phyloP scores from a whole-genome alignment of 2,329 filamentous ascomycete genomes.

The Phialophora tarda region DNA sequence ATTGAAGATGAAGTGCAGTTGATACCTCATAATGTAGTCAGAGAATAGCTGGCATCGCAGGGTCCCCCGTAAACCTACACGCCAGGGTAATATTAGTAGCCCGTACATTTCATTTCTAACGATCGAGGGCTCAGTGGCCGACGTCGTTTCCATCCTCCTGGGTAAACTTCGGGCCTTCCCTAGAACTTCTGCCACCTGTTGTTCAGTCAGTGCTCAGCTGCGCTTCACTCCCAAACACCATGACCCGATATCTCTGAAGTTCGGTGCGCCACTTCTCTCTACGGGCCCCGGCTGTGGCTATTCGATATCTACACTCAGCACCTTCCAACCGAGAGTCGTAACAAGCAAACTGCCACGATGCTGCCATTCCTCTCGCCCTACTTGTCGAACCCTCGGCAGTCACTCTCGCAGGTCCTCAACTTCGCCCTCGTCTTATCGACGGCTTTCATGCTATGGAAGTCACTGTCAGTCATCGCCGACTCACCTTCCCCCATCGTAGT shows the following conservation, averaged over 20 bases:
- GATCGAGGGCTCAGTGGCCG: not conserved
- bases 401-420: slow-evolving; percentile 81
- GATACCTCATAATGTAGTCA: not conserved
- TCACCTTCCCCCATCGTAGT: slow-evolving; percentile 73
- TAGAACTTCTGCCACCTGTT: slow-evolving; percentile 17
- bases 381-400: slow-evolving; percentile 73
- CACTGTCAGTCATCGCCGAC: slow-evolving; percentile 77
- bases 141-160: not conserved
- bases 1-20: not conserved
- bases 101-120: not conserved
- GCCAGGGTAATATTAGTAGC: not conserved
- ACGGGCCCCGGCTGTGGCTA: not conserved
- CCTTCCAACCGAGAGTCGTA: not conserved
- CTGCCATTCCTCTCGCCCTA: slow-evolving; percentile 66
- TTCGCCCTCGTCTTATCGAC: slow-evolving; percentile 89
- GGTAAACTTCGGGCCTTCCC: slow-evolving; percentile 4
- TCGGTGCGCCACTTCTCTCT: not conserved
- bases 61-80: not conserved
- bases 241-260: not conserved
- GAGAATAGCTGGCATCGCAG: not conserved
- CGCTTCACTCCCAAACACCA: not conserved
- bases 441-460: slow-evolving; percentile 96
- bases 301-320: not conserved
- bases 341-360: slow-evolving; percentile 57
- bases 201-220: not conserved